Percentiles rank a stretch among this genome's conserved stretches.
Conservation (phyloP, 768 basidiomycete genomes). For the Scleroderma citrinum region DNA sequence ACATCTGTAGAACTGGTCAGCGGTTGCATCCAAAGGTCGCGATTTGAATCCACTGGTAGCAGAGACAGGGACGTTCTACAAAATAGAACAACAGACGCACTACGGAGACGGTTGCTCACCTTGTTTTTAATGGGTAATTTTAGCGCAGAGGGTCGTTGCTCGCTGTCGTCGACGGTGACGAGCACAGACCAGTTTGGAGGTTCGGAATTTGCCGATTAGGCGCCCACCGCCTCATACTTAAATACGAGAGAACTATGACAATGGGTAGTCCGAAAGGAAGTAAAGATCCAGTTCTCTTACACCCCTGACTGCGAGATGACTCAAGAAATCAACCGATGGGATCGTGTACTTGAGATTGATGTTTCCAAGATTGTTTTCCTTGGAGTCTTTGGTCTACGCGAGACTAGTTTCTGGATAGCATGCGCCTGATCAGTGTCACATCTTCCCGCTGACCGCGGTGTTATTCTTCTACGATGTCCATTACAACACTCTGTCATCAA, state of each 20-base stretch:
- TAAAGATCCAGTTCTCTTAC: too few relatives aligned
- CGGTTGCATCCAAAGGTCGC: conserved; percentile 22
- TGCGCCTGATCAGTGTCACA: neutral
- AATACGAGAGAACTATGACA: too few relatives aligned
- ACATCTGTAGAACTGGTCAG: conserved; percentile 44
- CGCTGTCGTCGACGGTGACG: conserved; percentile 31
- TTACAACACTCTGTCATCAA: conserved; percentile 41
- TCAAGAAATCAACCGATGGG: too few relatives aligned
- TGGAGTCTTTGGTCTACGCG: too few relatives aligned
- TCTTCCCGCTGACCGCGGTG: too few relatives aligned
- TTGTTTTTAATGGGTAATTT: conserved; percentile 12
- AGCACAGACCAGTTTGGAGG: conserved; percentile 10
- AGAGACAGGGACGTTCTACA: neutral
- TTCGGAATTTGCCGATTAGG: conserved; percentile 24
- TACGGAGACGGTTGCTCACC: conserved; percentile 9
- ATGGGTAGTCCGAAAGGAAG: too few relatives aligned
- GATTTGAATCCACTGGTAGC: conserved; percentile 25
- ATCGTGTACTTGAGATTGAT: too few relatives aligned
- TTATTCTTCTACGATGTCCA: conserved; percentile 21
- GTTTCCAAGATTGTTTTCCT: too few relatives aligned
- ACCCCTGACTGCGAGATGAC: too few relatives aligned
- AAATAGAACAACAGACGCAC: neutral
- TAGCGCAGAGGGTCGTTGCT: conserved; percentile 20
- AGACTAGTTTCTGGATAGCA: neutral
- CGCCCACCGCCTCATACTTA: neutral